Evolutionary conservation across 2,329 filamentous ascomycete genomes (phyloP), one percentile per base, ranked within the genome.

Genomic region (Monilinia fructigena): DNA sequence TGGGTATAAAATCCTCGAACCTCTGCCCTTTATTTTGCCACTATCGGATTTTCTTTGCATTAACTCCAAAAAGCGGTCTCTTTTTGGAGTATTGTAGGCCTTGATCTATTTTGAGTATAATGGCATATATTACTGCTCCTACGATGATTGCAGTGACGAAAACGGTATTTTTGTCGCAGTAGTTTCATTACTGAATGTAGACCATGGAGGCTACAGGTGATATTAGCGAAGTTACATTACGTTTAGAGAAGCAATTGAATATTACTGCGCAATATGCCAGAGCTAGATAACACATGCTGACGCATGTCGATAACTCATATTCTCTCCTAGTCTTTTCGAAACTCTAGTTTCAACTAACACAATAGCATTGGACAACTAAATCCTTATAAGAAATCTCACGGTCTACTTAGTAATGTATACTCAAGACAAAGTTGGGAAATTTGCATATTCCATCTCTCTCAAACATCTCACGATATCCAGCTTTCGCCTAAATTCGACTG

Each of bases 281-380:
- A 0, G 77, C 77, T 0, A 79, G 70, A 61, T 75, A 79, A 53
- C 78, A 78, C 11, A 79, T 77, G 63, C 75, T 78, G 18, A 79
- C 76, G 48, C 76, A 75, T 11, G 77, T 78, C 53, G 79, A 71
- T 0, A 79, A 69, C 23, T 75, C 74, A 79, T 74, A 45, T 79
- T 78, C 42, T 78, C 70, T 0, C 74, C 74, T 0, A 77, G 67
- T n/a, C 68, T 70, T 0, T 72, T 75, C 45, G 74, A 71, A 26
- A 69, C 68, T 26, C 73, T 68, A 60, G 69, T 74, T 65, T 75
- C 73, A 12, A 74, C 70, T 4, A 75, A 72, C n/a, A 65, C 60
- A 58, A 70, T 74, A 4, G 73, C 71, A 48, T 67, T 74, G 65
- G 74, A 74, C 11, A 73, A 68, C 69, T 64, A 31, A 11, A 52